Conservation (phyloP, 495 filamentous ascomycete genomes). For the Talaromyces ruber region DNA sequence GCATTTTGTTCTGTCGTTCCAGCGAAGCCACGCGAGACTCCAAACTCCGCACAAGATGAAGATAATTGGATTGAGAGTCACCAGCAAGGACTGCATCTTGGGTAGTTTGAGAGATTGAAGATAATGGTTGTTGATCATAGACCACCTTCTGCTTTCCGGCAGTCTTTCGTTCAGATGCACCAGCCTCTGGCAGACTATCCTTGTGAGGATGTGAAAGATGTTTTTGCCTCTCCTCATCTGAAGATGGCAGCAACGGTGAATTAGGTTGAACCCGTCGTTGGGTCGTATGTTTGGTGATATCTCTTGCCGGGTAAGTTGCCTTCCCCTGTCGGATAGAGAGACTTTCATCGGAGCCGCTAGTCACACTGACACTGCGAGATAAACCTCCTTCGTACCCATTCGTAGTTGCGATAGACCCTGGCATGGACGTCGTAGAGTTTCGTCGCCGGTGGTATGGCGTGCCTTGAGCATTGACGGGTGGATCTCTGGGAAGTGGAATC, state of each 20-base stretch:
- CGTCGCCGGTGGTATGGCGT: not conserved
- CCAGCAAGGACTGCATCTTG: not conserved
- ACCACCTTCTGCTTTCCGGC: not conserved
- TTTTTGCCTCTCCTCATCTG: conserved; percentile 25
- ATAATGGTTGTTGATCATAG: not conserved
- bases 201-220: not conserved
- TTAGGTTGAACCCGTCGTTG: conserved; percentile 12
- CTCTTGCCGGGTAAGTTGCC: not conserved
- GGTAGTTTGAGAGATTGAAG: not conserved
- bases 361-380: conserved; percentile 5
- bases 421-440: not conserved
- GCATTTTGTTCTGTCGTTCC: conserved; percentile 37
- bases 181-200: not conserved
- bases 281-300: not conserved
- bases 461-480: not conserved
- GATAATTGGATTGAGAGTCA: not conserved
- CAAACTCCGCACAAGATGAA: conserved; percentile 10
- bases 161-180: not conserved
- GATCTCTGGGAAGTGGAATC: conserved; percentile 2
- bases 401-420: conserved; percentile 3
- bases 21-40: conserved; percentile 33
- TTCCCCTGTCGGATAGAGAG: not conserved
- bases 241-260: conserved; percentile 29
- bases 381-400: conserved; percentile 3
- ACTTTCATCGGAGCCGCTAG: conserved; percentile 2